A percentile compares a stretch with the other conserved stretches of the same genome.
These are phyloP conservation scores for Rosa chinensis DNA, from an alignment of 306 rosid species.

Conservation along the genomic window DNA sequence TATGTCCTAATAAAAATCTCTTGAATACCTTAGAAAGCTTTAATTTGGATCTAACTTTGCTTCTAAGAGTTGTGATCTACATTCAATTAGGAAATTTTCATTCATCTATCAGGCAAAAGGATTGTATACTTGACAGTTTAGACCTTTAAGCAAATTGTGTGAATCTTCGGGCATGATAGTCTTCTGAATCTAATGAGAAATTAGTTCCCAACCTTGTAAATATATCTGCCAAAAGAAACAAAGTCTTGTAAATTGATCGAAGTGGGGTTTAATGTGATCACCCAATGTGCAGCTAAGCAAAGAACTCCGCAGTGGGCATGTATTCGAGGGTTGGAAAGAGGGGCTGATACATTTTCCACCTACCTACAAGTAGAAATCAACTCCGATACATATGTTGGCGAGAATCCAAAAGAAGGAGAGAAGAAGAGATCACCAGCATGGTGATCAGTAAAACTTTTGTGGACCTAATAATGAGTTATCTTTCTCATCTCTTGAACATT, in stretches of 20 bases:
- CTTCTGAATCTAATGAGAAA: neutral
- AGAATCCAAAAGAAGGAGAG: constrained; percentile 76
- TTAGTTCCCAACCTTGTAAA: neutral
- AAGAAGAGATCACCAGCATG: constrained; percentile 96
- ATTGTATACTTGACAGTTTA: neutral
- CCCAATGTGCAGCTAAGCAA: constrained; percentile 57
- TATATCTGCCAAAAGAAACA: neutral
- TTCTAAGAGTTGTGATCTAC: neutral
- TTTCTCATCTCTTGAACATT: neutral
- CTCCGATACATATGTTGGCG: constrained; percentile 73
- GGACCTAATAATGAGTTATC: neutral
- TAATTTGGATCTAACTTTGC: neutral
- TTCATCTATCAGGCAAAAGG: neutral
- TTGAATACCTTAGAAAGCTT: neutral
- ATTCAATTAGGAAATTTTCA: no score
- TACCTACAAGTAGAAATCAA: constrained; percentile 83
- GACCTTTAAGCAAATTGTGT: neutral
- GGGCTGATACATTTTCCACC: constrained; percentile 82
- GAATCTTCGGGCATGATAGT: neutral
- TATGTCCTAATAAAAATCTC: neutral
- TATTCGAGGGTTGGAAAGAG: constrained; percentile 94
- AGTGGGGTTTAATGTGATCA: constrained; percentile 15
- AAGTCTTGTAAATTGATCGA: neutral
- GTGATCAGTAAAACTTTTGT: constrained; percentile 45
- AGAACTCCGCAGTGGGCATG: constrained; percentile 69